Percentiles rank a stretch among this genome's conserved stretches.
These are phyloP conservation scores for Gastrodia elata DNA, from an alignment of 106 monocot species.

Conservation along the genomic window DNA sequence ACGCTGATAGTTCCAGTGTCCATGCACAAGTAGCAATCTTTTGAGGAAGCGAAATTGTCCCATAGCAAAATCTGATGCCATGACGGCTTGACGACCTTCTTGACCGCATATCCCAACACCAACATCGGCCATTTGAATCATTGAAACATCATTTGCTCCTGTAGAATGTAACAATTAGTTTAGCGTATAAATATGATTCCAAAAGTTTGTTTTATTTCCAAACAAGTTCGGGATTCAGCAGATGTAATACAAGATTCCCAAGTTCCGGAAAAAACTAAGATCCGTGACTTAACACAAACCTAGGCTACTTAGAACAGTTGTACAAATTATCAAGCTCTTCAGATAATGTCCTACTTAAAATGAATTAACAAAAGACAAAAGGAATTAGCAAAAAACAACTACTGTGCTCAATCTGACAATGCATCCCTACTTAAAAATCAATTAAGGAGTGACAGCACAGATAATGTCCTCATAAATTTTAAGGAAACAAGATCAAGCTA, in stretches of 20 bases:
- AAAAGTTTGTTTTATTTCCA: not conserved
- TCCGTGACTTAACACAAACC: not conserved
- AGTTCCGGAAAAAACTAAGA: not conserved
- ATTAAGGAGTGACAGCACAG: not conserved
- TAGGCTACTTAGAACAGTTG: not conserved
- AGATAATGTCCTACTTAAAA: too few relatives aligned
- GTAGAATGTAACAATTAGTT: conserved; percentile 7
- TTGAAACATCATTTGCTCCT: conserved; percentile 99
- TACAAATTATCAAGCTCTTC: not conserved
- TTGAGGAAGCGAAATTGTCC: conserved; percentile 93
- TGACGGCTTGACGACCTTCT: conserved; percentile 97
- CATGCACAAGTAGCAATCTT: conserved; percentile 94
- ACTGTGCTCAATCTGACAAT: not conserved
- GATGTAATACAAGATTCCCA: not conserved
- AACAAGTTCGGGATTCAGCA: not conserved
- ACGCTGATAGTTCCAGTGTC: conserved; percentile 98
- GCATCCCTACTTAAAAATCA: not conserved
- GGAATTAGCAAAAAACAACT: not conserved
- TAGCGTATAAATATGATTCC: not conserved
- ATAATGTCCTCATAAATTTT: not conserved
- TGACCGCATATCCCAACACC: conserved; percentile 94
- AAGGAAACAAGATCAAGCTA: not conserved
- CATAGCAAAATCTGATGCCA: conserved; percentile 99
- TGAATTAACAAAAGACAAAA: not conserved
- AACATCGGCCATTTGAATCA: conserved; percentile 99